Evolutionary conservation across 345 rosid genomes (phyloP).

Genomic region (Citropsis articulata): DNA sequence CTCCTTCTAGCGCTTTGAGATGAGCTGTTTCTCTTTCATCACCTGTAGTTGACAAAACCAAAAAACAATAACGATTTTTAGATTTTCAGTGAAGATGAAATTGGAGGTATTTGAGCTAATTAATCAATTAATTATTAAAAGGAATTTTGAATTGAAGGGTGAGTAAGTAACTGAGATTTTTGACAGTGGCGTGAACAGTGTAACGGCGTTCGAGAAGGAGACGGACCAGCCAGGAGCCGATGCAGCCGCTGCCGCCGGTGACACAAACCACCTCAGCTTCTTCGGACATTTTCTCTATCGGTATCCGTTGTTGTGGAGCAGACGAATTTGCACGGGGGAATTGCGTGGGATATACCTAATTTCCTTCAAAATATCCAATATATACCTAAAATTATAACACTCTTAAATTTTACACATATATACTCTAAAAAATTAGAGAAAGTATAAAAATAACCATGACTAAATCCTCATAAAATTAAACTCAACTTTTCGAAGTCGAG

Average conservation of each 20-base stretch:
- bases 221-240: constrained; percentile 82
- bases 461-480: no score
- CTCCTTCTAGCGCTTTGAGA: constrained; percentile 72
- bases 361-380: no score
- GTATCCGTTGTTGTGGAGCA: not conserved
- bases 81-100: not conserved
- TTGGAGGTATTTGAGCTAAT: not conserved
- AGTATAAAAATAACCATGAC: no score
- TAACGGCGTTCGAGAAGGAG: constrained; percentile 80
- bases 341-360: no score
- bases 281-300: constrained; percentile 27
- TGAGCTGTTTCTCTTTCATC: constrained; percentile 85
- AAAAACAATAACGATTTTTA: not conserved
- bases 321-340: no score
- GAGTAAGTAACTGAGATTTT: constrained; percentile 53
- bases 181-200: constrained; percentile 80
- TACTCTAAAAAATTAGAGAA: no score
- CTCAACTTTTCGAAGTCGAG: no score
- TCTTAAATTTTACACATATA: no score
- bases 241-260: constrained; percentile 94
- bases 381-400: no score
- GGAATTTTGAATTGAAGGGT: not conserved
- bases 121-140: no score
- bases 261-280: constrained; percentile 65
- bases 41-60: constrained; percentile 26